Evolutionary conservation across 192 early-diverging fungal species (phyloP), one percentile per base, ranked within the genome.

Genomic region (Backusella macrospora): DNA sequence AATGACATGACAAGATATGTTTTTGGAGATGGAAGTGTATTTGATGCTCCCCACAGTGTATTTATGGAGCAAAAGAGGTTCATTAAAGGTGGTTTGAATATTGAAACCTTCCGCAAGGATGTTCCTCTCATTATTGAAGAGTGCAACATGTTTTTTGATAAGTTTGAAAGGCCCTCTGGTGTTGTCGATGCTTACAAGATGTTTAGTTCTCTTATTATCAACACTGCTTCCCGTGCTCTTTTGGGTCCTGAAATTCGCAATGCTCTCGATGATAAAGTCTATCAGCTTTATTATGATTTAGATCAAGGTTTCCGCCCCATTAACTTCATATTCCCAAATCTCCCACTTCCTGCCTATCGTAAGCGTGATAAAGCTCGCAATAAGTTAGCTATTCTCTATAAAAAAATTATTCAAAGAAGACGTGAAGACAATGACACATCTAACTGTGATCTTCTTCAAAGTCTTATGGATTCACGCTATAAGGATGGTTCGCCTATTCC

Each of bases 51-150:
- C 18, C 96, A 98, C 84, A 71, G 88, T 46, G 85, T 95, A 66
- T 90, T 99, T 75, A 99, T 99, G 97, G 96, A 99, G 84, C 97
- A 99, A 86, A 99, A 99, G 87, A 95, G 86, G 83, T 96, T 99
- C 83, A 91, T 98, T 79, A 99, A 99, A 86, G 89, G 92, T 68
- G 91, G 92, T 42, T 85, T 99, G 69, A 91, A 93, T 66, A 89
- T 88, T 67, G 90, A 96, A 45, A 95, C 90, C 74, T 94, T 99
- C 82, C 86, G 91, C 64, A 80, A 89, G 43, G 96, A 98, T 85
- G 86, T 98, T 55, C 93, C 95, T 48, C 88, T 95, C 72, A 90
- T 98, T 65, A 82, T 88, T 39, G 83, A 92, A 71, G 97, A 99
- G 80, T 87, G 90, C 70, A 82, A 83, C 62, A 84, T 86, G 62